Percentiles rank a stretch among this genome's conserved stretches.
Conservation (phyloP, 2,329 filamentous ascomycete genomes). For the Cyphellophora attinorum region DNA sequence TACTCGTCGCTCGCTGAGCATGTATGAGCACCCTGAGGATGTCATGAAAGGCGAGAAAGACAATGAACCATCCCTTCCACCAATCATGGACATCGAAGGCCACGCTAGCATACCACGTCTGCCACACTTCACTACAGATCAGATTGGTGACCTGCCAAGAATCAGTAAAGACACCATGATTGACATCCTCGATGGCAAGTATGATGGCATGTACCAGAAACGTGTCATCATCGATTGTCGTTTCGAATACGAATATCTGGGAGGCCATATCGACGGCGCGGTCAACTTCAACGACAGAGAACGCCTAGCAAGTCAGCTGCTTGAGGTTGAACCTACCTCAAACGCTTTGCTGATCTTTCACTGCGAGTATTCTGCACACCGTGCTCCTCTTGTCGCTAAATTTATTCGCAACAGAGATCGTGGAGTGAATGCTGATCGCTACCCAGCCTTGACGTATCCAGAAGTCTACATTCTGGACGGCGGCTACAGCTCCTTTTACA, state of each 20-base stretch:
- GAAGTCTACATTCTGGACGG: constrained; percentile 96
- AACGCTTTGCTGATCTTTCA: constrained; percentile 84
- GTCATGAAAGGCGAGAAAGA: constrained; percentile 70
- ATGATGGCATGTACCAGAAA: constrained; percentile 64
- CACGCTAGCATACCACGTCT: constrained; percentile 53
- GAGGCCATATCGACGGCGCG: constrained; percentile 86
- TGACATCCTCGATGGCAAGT: constrained; percentile 79
- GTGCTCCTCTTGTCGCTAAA: constrained; percentile 91
- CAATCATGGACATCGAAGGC: constrained; percentile 70
- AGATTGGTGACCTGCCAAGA: constrained; percentile 77
- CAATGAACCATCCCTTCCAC: constrained; percentile 47
- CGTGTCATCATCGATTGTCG: constrained; percentile 89
- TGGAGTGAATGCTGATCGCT: constrained; percentile 71
- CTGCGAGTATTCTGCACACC: constrained; percentile 96
- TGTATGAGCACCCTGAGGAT: constrained; percentile 91
- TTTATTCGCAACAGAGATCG: constrained; percentile 86
- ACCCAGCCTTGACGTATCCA: constrained; percentile 84
- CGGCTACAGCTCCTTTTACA: constrained; percentile 90
- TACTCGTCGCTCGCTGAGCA: constrained; percentile 86
- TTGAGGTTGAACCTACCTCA: constrained; percentile 53
- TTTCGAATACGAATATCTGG: constrained; percentile 97
- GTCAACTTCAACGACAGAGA: constrained; percentile 98
- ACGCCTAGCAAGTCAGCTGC: constrained; percentile 67
- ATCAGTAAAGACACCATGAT: constrained; percentile 75
- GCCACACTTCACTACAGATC: constrained; percentile 73